Conservation (phyloP, 257 asterid species). For the Salvia hispanica region DNA sequence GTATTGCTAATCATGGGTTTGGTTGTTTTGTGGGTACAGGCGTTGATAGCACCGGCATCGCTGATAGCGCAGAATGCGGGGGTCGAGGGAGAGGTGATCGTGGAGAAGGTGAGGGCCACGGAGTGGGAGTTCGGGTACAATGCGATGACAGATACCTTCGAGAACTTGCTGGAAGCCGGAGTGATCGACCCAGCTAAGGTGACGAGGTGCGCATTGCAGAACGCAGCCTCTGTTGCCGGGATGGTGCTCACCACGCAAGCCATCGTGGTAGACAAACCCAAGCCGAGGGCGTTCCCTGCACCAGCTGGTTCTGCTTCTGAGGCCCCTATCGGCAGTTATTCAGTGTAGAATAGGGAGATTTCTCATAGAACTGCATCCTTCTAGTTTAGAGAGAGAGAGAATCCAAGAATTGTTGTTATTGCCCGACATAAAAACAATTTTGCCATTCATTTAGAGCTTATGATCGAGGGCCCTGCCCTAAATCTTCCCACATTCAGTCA, state of each 20-base stretch:
- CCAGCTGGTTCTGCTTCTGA: slow-evolving; percentile 41
- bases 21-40: slow-evolving; percentile 42
- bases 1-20: too few relatives aligned
- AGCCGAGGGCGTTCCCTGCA: slow-evolving; percentile 54
- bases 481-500: too few relatives aligned
- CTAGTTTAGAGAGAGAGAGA: neutral
- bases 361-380: neutral
- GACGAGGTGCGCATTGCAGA: slow-evolving; percentile 82
- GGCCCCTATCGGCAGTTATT: slow-evolving; percentile 41
- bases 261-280: slow-evolving; percentile 85
- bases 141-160: slow-evolving; percentile 79
- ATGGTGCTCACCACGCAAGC: slow-evolving; percentile 99
- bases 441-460: neutral
- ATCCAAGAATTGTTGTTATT: neutral
- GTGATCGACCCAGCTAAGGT: slow-evolving; percentile 97
- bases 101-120: slow-evolving; percentile 70
- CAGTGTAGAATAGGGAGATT: slow-evolving; percentile 36
- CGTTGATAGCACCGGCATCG: slow-evolving; percentile 75
- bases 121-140: slow-evolving; percentile 94
- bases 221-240: slow-evolving; percentile 92
- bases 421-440: slow-evolving; percentile 10
- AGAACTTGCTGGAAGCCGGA: slow-evolving; percentile 81
- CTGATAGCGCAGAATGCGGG: slow-evolving; percentile 93
- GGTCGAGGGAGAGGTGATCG: slow-evolving; percentile 95
- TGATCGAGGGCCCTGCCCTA: too few relatives aligned